Percentiles rank a stretch among this genome's conserved stretches.
These are phyloP conservation scores for Tricholoma matsutake DNA, from an alignment of 768 basidiomycete species.

Conservation along the genomic window DNA sequence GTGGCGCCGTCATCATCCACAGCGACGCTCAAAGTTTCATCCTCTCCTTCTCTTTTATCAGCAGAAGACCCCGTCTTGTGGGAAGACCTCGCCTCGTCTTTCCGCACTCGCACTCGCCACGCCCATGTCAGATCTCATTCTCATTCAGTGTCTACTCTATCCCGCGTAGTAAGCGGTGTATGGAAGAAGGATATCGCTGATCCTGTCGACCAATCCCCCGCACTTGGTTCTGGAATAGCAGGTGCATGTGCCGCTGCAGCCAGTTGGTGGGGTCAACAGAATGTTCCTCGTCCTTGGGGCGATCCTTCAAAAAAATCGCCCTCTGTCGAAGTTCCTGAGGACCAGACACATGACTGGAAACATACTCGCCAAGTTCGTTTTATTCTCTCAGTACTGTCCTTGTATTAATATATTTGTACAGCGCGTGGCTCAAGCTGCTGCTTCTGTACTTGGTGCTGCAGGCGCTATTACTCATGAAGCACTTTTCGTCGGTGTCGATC, in stretches of 20 bases:
- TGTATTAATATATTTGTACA: constrained; percentile 1
- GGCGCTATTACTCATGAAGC: constrained; percentile 43
- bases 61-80: background rate
- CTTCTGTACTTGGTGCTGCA: constrained; percentile 40
- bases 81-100: background rate
- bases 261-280: background rate
- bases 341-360: constrained; percentile 37
- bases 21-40: background rate
- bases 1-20: background rate
- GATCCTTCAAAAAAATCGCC: constrained; percentile 29
- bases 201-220: too few species aligned
- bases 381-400: background rate
- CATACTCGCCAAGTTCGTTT: constrained; percentile 33
- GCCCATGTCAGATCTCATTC: background rate
- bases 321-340: constrained; percentile 27
- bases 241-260: background rate
- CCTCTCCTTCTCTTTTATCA: background rate
- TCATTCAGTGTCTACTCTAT: background rate
- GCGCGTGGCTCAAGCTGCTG: constrained; percentile 36
- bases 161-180: background rate
- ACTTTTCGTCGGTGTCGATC: constrained; percentile 37
- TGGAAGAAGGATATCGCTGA: background rate
- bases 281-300: constrained; percentile 24
- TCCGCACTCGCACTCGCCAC: background rate
- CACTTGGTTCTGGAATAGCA: background rate